A percentile compares a stretch with the other conserved stretches of the same genome.
Evolutionary conservation across 75 land plant genomes (phyloP).

Genomic region (Pinus albicaulis): DNA sequence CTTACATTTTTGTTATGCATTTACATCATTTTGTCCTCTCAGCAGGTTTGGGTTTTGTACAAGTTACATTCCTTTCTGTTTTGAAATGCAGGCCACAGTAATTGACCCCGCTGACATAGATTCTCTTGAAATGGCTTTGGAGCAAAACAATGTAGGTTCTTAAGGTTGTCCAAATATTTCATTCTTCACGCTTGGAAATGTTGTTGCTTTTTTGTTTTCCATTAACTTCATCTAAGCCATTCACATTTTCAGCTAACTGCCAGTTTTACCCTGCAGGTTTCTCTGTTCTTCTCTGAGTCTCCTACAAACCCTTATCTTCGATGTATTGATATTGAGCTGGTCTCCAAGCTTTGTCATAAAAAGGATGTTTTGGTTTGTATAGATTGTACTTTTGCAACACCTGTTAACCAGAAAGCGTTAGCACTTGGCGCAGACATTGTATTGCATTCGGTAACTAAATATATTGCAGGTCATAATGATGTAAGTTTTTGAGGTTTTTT

Average conservation of each 20-base stretch:
- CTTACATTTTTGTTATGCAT: neutral
- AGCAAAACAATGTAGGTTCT: conserved; percentile 61
- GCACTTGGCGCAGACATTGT: conserved; percentile 93
- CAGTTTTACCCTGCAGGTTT: conserved; percentile 56
- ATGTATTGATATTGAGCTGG: conserved; percentile 88
- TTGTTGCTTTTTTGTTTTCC: conserved; percentile 1
- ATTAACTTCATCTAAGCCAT: neutral
- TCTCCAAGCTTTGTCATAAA: conserved; percentile 82
- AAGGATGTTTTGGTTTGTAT: conserved; percentile 91
- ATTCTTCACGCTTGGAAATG: neutral
- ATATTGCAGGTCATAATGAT: conserved; percentile 94
- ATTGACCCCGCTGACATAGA: conserved; percentile 92
- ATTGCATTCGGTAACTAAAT: conserved; percentile 94
- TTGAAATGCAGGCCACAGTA: conserved; percentile 67
- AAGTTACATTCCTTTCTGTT: neutral
- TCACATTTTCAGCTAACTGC: neutral
- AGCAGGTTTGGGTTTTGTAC: too few relatives aligned
- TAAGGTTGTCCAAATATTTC: neutral
- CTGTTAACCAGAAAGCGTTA: conserved; percentile 93
- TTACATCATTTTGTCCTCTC: neutral
- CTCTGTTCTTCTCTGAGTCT: conserved; percentile 96
- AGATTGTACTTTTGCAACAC: conserved; percentile 98
- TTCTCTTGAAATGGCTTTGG: conserved; percentile 63
- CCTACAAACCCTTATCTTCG: conserved; percentile 98
- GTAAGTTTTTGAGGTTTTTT: conserved; percentile 36